These are phyloP conservation scores for Pyricularia sp. DNA, from an alignment of 2,329 filamentous ascomycete species.

Conservation along the genomic window DNA sequence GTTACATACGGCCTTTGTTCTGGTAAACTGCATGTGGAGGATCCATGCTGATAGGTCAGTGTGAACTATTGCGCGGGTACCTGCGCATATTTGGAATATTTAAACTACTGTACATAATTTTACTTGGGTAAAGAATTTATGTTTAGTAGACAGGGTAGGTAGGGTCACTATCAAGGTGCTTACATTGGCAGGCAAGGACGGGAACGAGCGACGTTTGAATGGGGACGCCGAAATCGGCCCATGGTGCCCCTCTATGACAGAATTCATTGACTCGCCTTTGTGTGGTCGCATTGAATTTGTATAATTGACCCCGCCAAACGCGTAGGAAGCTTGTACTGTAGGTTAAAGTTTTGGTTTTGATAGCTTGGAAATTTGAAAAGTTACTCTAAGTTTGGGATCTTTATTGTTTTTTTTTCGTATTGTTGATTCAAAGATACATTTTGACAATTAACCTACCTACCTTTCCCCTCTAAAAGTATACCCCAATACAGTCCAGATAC, in stretches of 20 bases:
- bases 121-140: too few relatives aligned
- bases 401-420: background rate
- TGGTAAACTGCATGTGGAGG: background rate
- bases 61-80: background rate
- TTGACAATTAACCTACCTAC: background rate
- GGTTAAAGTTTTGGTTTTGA: background rate
- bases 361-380: background rate
- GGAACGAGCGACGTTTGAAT: background rate
- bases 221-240: background rate
- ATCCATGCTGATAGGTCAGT: background rate
- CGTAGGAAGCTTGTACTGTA: background rate
- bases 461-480: background rate
- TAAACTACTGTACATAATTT: too few relatives aligned
- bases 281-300: background rate
- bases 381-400: background rate
- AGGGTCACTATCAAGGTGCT: background rate
- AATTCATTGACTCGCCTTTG: background rate
- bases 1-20: background rate
- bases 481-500: background rate
- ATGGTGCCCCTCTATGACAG: background rate
- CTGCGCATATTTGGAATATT: background rate
- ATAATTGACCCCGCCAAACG: constrained; percentile 1
- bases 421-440: background rate
- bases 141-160: too few relatives aligned
- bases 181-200: background rate